These are phyloP conservation scores for Globisporangium heterothallicum DNA, from an alignment of 352 stramenopile genomes.

Conservation along the genomic window DNA sequence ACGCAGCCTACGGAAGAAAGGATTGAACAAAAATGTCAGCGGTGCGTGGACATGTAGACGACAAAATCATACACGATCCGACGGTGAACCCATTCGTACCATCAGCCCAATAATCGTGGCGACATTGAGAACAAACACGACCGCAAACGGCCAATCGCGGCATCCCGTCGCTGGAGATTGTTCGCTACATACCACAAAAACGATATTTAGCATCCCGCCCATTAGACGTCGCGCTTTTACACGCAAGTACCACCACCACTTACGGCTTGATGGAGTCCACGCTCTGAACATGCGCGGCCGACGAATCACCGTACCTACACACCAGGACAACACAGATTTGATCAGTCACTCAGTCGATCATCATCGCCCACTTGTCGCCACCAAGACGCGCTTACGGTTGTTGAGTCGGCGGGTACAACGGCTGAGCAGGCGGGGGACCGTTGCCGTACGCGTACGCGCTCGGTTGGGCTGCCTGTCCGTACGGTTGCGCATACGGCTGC, in stretches of 20 bases:
- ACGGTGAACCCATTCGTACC: conserved; percentile 8
- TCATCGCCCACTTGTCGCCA: neutral
- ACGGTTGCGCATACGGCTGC: conserved; percentile 26
- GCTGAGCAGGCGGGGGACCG: conserved; percentile 8
- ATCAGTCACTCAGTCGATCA: neutral
- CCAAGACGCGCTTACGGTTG: conserved; percentile 13
- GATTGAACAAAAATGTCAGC: neutral
- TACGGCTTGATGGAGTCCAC: conserved; percentile 71
- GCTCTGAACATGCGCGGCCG: conserved; percentile 30
- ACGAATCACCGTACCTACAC: conserved; percentile 31
- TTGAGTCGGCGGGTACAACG: conserved; percentile 13
- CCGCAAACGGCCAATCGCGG: conserved; percentile 74
- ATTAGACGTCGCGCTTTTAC: neutral
- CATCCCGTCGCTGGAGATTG: conserved; percentile 28
- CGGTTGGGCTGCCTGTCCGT: conserved; percentile 11
- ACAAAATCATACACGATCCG: neutral
- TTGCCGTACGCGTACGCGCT: conserved; percentile 11
- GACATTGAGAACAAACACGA: conserved; percentile 78
- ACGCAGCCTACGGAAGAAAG: conserved; percentile 23
- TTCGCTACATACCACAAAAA: conserved; percentile 20
- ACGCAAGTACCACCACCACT: conserved; percentile 6
- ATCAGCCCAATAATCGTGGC: conserved; percentile 64
- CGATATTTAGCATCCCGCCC: neutral
- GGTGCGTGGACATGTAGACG: neutral
- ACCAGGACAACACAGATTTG: neutral